Conservation (phyloP, 176 grass and related monocot genomes). For the Eleusine indica region DNA sequence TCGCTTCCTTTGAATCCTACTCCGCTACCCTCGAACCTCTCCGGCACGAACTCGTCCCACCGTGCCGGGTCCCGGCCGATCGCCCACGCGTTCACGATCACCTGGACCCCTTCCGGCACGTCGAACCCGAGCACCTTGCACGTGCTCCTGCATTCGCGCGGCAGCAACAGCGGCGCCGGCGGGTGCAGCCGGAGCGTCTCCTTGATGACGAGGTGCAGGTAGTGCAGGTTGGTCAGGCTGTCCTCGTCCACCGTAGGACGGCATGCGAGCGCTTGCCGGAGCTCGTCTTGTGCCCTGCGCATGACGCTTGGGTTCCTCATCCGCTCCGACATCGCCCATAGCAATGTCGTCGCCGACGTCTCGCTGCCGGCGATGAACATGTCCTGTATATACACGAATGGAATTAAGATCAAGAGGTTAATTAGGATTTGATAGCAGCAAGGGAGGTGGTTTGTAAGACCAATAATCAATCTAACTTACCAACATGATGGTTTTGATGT, state of each 20-base stretch:
- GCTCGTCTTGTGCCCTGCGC: conserved; percentile 36
- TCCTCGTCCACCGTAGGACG: not conserved
- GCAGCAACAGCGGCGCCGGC: conserved; percentile 44
- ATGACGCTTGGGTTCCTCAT: conserved; percentile 24
- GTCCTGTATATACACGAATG: not conserved
- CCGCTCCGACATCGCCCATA: conserved; percentile 50
- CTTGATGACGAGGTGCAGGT: conserved; percentile 49
- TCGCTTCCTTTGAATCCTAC: conserved; percentile 49
- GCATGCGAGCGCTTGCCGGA: conserved; percentile 8
- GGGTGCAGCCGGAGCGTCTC: conserved; percentile 62
- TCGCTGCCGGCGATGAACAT: conserved; percentile 42
- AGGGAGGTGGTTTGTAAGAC: no score
- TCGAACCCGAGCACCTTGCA: conserved; percentile 46
- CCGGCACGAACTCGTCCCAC: conserved; percentile 56
- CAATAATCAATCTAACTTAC: conserved; percentile 3
- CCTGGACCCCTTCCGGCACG: conserved; percentile 34
- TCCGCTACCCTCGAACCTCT: conserved; percentile 25
- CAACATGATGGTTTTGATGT: conserved; percentile 34
- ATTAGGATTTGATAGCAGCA: no score
- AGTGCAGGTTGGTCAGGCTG: conserved; percentile 17
- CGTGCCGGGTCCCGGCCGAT: conserved; percentile 44
- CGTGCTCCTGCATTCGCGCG: conserved; percentile 1
- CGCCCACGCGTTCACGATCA: conserved; percentile 63
- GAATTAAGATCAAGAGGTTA: no score
- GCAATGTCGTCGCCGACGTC: conserved; percentile 25